Evolutionary conservation across 768 basidiomycete genomes (phyloP).

Genomic region (Chalciporus pseudorubinellus): DNA sequence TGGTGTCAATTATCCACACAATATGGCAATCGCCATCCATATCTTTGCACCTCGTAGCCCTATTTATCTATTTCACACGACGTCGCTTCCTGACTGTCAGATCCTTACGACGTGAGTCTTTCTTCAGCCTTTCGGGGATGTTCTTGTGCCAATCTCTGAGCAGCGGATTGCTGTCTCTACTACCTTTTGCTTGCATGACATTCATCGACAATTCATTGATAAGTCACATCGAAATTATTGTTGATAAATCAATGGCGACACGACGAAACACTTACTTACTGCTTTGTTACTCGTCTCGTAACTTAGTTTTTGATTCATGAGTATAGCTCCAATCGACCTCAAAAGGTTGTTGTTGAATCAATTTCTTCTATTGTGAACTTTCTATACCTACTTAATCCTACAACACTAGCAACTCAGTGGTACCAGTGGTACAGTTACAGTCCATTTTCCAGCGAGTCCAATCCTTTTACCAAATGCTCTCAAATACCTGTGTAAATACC

Average conservation of each 20-base stretch:
- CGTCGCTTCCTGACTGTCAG: slow-evolving; percentile 1
- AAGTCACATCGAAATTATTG: no score
- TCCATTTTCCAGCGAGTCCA: background rate
- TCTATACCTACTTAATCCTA: background rate
- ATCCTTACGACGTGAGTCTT: slow-evolving; percentile 10
- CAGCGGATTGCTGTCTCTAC: slow-evolving; percentile 5
- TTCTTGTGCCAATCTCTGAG: background rate
- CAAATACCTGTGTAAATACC: background rate
- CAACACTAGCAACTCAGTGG: background rate
- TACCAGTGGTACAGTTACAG: no score
- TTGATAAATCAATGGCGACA: background rate
- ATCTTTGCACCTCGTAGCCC: slow-evolving; percentile 12
- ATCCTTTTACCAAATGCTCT: background rate
- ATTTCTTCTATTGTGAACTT: no score
- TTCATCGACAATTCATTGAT: background rate
- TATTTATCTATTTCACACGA: slow-evolving; percentile 3
- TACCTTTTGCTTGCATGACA: slow-evolving; percentile 3
- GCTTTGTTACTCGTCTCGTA: background rate
- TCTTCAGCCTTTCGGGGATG: background rate
- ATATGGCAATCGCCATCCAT: slow-evolving; percentile 14
- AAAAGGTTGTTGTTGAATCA: no score
- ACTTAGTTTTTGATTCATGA: no score
- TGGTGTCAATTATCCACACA: slow-evolving; percentile 15
- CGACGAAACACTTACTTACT: background rate
- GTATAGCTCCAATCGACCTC: background rate